Evolutionary conservation across 495 filamentous ascomycete species (phyloP).

Genomic region (Penicillium egyptiacum): DNA sequence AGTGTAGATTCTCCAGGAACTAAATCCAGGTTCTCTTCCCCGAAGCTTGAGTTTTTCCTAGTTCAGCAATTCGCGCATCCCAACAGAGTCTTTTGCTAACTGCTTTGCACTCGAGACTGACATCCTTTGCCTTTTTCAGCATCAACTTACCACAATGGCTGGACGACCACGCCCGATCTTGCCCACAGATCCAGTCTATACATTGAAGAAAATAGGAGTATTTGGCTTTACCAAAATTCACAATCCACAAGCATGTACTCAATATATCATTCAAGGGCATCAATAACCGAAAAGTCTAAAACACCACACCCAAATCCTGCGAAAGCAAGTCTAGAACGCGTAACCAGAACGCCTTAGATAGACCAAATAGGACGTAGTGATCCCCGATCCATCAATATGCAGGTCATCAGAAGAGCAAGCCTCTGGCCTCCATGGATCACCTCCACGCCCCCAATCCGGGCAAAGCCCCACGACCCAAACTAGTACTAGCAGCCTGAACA

Average conservation of each 20-base stretch:
- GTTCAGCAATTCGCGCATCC: no score
- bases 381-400: background rate
- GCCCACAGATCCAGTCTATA: no score
- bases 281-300: background rate
- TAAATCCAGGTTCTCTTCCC: no score
- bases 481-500: constrained; percentile 45
- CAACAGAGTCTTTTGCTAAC: no score
- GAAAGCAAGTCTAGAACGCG: constrained; percentile 5
- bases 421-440: constrained; percentile 22
- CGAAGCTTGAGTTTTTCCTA: no score
- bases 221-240: background rate
- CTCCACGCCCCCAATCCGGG: constrained; percentile 47
- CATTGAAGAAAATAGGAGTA: background rate
- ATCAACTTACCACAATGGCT: no score
- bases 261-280: background rate
- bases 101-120: no score
- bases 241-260: background rate
- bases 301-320: background rate
- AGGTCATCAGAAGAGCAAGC: constrained; percentile 4
- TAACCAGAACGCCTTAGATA: constrained; percentile 9
- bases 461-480: constrained; percentile 39
- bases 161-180: no score
- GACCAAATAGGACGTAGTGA: background rate
- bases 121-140: no score
- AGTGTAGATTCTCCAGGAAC: no score